Conservation (phyloP, 2,329 filamentous ascomycete genomes). For the Periconia macrospinosa region DNA sequence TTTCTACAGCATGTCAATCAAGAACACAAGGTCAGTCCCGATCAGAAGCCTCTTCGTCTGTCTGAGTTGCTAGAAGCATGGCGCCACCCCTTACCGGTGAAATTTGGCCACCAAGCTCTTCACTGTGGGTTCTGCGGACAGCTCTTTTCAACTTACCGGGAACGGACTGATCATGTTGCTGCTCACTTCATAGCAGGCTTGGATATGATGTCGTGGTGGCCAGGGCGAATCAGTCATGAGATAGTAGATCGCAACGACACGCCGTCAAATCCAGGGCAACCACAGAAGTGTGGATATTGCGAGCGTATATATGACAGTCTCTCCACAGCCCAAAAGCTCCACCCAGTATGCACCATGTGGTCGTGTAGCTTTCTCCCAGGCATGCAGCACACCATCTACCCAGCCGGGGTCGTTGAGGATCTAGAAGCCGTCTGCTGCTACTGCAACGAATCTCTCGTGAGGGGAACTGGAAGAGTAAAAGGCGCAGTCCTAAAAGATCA, state of each 20-base stretch:
- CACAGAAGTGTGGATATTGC: slow-evolving; percentile 26
- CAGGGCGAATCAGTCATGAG: slow-evolving; percentile 20
- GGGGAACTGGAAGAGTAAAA: slow-evolving; percentile 24
- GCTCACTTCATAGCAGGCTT: slow-evolving; percentile 25
- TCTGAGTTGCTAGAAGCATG: slow-evolving; percentile 25
- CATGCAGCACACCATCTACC: slow-evolving; percentile 31
- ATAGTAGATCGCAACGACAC: slow-evolving; percentile 1
- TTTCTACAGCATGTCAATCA: slow-evolving; percentile 54
- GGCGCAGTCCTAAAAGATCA: slow-evolving; percentile 22
- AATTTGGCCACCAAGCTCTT: slow-evolving; percentile 22
- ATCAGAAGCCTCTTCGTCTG: slow-evolving; percentile 44
- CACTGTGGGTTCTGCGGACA: slow-evolving; percentile 32
- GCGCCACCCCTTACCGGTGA: slow-evolving; percentile 19
- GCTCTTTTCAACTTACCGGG: slow-evolving; percentile 20
- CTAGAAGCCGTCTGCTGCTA: slow-evolving; percentile 26
- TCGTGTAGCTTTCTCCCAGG: slow-evolving; percentile 30
- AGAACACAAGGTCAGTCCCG: slow-evolving; percentile 46
- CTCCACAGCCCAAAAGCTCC: slow-evolving; percentile 15
- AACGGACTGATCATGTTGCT: slow-evolving; percentile 28
- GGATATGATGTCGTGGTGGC: slow-evolving; percentile 33
- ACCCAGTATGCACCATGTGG: slow-evolving; percentile 28
- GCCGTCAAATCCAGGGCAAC: slow-evolving; percentile 12
- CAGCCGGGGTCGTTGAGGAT: slow-evolving; percentile 8
- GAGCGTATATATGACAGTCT: slow-evolving; percentile 21
- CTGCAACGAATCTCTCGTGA: slow-evolving; percentile 24